Conservation (phyloP, 2,329 filamentous ascomycete species). For the Hypomyces perniciosus region DNA sequence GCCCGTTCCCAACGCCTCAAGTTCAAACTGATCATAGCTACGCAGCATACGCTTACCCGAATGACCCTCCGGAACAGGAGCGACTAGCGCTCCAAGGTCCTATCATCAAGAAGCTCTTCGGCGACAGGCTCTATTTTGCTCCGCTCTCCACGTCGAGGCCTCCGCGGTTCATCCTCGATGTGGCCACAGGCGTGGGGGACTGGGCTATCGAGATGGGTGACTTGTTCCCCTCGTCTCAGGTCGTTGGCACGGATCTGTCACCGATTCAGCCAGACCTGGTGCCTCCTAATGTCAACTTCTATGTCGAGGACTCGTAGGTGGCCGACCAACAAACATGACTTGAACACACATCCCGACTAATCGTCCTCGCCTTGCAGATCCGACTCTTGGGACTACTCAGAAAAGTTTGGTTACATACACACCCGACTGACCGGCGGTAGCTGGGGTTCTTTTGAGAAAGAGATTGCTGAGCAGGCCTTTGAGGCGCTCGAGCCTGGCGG, state of each 20-base stretch:
- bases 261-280: slow-evolving; percentile 36
- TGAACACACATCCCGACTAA: background rate
- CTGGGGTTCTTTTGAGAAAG: slow-evolving; percentile 41
- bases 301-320: slow-evolving; percentile 46
- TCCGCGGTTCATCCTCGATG: slow-evolving; percentile 28
- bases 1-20: background rate
- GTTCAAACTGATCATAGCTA: background rate
- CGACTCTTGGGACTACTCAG: slow-evolving; percentile 46
- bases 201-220: slow-evolving; percentile 40
- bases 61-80: slow-evolving; percentile 25
- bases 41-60: slow-evolving; percentile 17
- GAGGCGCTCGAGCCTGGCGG: slow-evolving; percentile 44
- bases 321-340: slow-evolving; percentile 21
- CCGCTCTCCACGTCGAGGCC: slow-evolving; percentile 18
- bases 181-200: slow-evolving; percentile 34
- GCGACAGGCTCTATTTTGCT: slow-evolving; percentile 24
- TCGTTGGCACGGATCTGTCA: slow-evolving; percentile 27
- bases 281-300: slow-evolving; percentile 48
- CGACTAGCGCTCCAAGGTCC: slow-evolving; percentile 25
- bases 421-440: slow-evolving; percentile 44
- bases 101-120: slow-evolving; percentile 23
- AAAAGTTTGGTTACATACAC: slow-evolving; percentile 52
- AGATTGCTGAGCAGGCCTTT: slow-evolving; percentile 48
- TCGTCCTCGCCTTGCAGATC: slow-evolving; percentile 24
- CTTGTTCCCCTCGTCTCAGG: slow-evolving; percentile 24